Evolutionary conservation across 2,329 filamentous ascomycete species (phyloP), one percentile per base, ranked within the genome.

Genomic region (Penicillium sp.): DNA sequence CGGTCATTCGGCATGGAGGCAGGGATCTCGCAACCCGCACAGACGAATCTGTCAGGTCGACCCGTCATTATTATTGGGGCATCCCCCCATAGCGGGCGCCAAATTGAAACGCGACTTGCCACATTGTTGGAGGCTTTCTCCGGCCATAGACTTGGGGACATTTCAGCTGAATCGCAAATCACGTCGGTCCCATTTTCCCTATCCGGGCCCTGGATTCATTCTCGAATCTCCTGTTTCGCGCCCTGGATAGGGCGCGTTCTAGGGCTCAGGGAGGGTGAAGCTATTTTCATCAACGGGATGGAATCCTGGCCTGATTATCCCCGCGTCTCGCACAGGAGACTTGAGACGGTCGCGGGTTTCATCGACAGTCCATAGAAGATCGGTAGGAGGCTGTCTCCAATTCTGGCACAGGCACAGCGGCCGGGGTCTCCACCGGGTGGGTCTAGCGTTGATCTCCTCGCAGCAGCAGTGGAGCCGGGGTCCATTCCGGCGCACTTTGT

Each of bases 281-380:
- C 11, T n/a, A 33, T 33, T 18, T 9, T 10, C 27, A 10, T 10
- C 8, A 20, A 36, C 16, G 44, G 48, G 47, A 14, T 36, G 43
- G 50, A 51, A 57, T 50, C 46, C 39, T 35, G 49, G 40, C 44
- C 50, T 46, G 46, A 44, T 40, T 50, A 44, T 56, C 57, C 56
- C 57, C 54, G 52, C 55, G 58, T 59, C 56, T 59, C 38, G 43
- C 45, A 41, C 46, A 51, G 48, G 50, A 51, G 48, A 48, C n/a
- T 39, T 61, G 60, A 61, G 58, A 61, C 60, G 56, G 54, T 51
- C 53, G 54, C 35, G 42, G 51, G 60, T 62, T 61, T 61, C 59
- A 61, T 50, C 38, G 44, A 38, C 45, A 30, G 40, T 47, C 36
- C 44, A 47, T 44, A 51, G 54, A 46, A 48, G 46, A 48, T 42